Percentiles rank a stretch among this genome's conserved stretches.
phyloP scores from a whole-genome alignment of 495 filamentous ascomycete genomes.

The Cercophora samala region DNA sequence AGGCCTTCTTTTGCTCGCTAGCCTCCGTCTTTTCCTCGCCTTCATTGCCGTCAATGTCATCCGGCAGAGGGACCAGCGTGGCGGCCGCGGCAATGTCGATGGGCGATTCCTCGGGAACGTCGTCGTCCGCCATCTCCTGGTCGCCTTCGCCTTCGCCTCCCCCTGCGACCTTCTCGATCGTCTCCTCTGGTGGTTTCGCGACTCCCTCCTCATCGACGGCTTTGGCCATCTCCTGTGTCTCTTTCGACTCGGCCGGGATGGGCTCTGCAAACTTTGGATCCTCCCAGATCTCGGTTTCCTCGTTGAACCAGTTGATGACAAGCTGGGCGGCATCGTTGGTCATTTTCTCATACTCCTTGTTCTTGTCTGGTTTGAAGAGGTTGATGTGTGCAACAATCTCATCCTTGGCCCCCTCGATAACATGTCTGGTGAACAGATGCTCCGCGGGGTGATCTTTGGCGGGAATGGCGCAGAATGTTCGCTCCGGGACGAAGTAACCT shows the following conservation, averaged over 20 bases:
- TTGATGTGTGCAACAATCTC: constrained; percentile 80
- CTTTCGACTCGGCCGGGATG: constrained; percentile 30
- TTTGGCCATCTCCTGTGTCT: constrained; percentile 38
- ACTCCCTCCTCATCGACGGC: constrained; percentile 34
- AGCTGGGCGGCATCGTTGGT: constrained; percentile 60
- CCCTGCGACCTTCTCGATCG: constrained; percentile 8
- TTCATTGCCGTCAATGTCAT: constrained; percentile 26
- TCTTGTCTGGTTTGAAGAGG: constrained; percentile 77
- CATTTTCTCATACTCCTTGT: constrained; percentile 71
- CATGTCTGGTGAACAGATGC: constrained; percentile 5
- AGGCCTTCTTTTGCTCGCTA: constrained; percentile 35
- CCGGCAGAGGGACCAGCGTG: constrained; percentile 42
- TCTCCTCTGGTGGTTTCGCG: constrained; percentile 15
- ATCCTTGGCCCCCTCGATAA: constrained; percentile 39
- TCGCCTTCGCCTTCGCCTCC: constrained; percentile 18
- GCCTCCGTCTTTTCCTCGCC: constrained; percentile 17
- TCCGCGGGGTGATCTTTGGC: constrained; percentile 15
- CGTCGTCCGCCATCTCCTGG: constrained; percentile 22
- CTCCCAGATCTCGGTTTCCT: constrained; percentile 42
- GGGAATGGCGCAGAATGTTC: constrained; percentile 51
- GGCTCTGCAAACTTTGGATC: constrained; percentile 40
- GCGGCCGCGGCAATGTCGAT: constrained; percentile 49
- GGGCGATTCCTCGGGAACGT: constrained; percentile 42
- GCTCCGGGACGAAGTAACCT: constrained; percentile 52
- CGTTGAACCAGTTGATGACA: constrained; percentile 52